Conservation (phyloP, 208 protist species). For the Leishmania lainsoni region DNA sequence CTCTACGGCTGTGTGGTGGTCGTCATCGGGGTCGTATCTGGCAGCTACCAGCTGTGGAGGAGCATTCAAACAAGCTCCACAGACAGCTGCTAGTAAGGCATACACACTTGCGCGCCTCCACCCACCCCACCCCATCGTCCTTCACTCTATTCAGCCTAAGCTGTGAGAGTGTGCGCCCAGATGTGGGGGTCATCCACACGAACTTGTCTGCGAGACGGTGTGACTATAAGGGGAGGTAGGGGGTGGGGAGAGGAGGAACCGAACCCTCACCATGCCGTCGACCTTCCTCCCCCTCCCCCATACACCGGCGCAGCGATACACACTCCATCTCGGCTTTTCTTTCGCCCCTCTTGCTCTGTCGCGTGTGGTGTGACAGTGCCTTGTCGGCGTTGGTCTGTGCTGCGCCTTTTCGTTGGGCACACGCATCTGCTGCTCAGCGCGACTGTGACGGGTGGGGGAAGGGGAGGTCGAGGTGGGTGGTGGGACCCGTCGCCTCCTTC, state of each 20-base stretch:
- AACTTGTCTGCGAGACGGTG: neutral
- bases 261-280: neutral
- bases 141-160: neutral
- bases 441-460: neutral
- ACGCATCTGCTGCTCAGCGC: neutral
- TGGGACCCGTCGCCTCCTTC: neutral
- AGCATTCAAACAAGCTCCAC: constrained; percentile 47
- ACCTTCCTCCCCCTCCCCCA: neutral
- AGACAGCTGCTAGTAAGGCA: constrained; percentile 30
- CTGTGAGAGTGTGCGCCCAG: neutral
- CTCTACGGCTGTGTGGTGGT: constrained; percentile 50
- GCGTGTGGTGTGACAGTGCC: neutral
- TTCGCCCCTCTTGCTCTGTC: neutral
- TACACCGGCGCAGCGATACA: neutral
- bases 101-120: neutral
- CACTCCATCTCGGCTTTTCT: neutral
- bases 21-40: constrained; percentile 46
- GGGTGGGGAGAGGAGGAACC: neutral
- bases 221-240: too few species aligned
- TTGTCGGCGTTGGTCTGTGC: neutral
- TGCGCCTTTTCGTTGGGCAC: neutral
- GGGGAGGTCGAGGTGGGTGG: neutral
- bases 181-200: neutral
- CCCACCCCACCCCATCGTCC: neutral
- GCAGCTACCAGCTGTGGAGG: constrained; percentile 51